Evolutionary conservation across 495 filamentous ascomycete genomes (phyloP).

Genomic region (Hypomontagnella submonticulosa): DNA sequence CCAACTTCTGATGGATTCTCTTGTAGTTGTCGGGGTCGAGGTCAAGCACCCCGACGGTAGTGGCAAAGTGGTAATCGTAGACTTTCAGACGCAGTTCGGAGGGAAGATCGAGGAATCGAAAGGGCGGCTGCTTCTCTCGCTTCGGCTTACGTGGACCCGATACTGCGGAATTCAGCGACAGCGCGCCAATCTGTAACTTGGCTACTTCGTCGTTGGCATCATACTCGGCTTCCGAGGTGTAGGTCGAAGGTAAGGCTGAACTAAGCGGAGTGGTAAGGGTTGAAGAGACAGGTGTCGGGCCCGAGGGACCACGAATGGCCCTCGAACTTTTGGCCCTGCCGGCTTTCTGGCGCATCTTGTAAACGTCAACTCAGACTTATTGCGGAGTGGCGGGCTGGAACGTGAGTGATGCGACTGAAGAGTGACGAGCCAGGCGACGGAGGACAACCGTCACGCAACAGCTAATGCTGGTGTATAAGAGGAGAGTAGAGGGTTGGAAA

Average conservation of each 20-base stretch:
- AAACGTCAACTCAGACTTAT: slow-evolving; percentile 8
- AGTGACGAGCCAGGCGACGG: slow-evolving; percentile 6
- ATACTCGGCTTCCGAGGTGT: slow-evolving; percentile 58
- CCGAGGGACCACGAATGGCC: slow-evolving; percentile 32
- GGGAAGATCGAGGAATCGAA: slow-evolving; percentile 81
- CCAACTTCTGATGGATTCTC: slow-evolving; percentile 63
- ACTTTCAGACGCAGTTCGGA: slow-evolving; percentile 79
- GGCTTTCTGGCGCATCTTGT: slow-evolving; percentile 51
- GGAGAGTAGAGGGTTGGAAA: background rate
- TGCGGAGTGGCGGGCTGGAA: slow-evolving; percentile 6
- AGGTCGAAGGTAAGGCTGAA: slow-evolving; percentile 56
- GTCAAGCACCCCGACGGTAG: slow-evolving; percentile 69
- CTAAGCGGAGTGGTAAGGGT: slow-evolving; percentile 48
- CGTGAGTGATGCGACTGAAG: slow-evolving; percentile 5
- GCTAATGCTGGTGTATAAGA: slow-evolving; percentile 23
- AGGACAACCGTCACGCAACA: slow-evolving; percentile 38
- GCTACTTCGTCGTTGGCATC: slow-evolving; percentile 46
- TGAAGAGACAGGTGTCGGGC: slow-evolving; percentile 51
- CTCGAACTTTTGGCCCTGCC: slow-evolving; percentile 47
- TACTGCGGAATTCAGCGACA: slow-evolving; percentile 46
- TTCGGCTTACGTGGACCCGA: slow-evolving; percentile 32
- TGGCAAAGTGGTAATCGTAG: slow-evolving; percentile 70
- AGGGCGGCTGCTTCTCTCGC: slow-evolving; percentile 55
- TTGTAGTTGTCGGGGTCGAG: slow-evolving; percentile 74
- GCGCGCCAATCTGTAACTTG: slow-evolving; percentile 46